Evolutionary conservation across 2,329 filamentous ascomycete species (phyloP).

Genomic region (Fusarium succisae): DNA sequence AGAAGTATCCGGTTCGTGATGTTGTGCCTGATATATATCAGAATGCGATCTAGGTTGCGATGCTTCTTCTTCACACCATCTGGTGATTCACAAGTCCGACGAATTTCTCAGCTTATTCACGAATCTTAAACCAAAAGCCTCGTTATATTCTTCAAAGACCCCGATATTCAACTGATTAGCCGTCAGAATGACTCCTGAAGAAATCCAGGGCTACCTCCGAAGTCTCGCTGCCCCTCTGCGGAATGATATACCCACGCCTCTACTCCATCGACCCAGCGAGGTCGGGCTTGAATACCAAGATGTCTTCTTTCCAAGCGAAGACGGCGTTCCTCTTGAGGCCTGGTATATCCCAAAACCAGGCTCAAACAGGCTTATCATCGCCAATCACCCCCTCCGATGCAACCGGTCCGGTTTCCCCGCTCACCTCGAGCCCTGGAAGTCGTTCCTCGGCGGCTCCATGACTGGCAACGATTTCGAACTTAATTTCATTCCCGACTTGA

Average conservation of each 20-base stretch:
- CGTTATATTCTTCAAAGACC: neutral
- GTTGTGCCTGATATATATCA: accelerated
- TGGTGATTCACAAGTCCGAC: neutral
- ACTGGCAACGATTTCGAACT: neutral
- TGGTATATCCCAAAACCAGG: neutral
- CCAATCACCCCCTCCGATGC: neutral
- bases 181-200: neutral
- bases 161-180: accelerated
- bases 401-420: neutral
- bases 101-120: too few species aligned
- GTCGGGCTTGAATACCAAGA: neutral
- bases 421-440: neutral
- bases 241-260: neutral
- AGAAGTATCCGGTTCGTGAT: accelerated
- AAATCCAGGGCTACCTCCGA: neutral
- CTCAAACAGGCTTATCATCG: neutral
- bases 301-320: neutral
- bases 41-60: neutral
- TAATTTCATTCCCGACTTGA: neutral
- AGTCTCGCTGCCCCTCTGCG: neutral
- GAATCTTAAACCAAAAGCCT: accelerated
- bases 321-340: neutral
- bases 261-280: neutral
- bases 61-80: neutral
- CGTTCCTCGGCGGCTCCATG: neutral